Base-by-base conservation (phyloP, 306 rosid genomes). In the Castanea mollissima region DNA sequence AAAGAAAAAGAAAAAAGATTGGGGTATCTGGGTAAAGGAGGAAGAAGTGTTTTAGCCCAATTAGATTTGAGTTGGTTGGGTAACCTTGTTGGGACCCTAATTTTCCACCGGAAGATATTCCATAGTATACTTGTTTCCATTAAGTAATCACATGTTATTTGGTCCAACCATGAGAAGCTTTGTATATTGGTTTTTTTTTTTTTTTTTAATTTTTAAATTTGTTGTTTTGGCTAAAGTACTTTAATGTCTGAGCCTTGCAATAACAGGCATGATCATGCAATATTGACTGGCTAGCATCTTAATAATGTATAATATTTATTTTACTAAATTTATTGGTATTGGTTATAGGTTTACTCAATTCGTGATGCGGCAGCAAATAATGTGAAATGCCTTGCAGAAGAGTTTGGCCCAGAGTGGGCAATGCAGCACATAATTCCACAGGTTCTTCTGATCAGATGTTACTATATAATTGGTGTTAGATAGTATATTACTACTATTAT, bases 361-460 rank as follows among this genome's bases (percentile, higher is more conserved):
- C 99, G 98, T 71, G 99, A 95, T 84, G 99, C 99, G 19, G 99
- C 96, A 21, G 96, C 99, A 60, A 92, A 91, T 78, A 95, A 95
- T 31, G 85, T 95, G 83, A 95, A 95, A 87, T 92, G 99, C 41
- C 91, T 95, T 51, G 98, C 98, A 44, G 99, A 95, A 86, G 99
- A 95, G 82, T 95, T 95, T 85, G 98, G 98, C 85, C 94, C 99
- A 27, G 96, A 95, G 18, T 95, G 99, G 99, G 99, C 99, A 83
- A 92, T 95, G 99, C 96, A 91, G 83, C 97, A 92, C 76, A 95
- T 95, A 73, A 79, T 95, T 75, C 99, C 98, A 20, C 99, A 95
- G 96, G 97, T 92, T 80, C 55, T 70, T 59, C 74, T 32, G 44
- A 64, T 41, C 18, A 52, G 7, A 67, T 67, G 75, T 65, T 72